A percentile compares a stretch with the other conserved stretches of the same genome.
Conservation (phyloP, 2,329 filamentous ascomycete genomes). For the Sordariomycetes sp. region DNA sequence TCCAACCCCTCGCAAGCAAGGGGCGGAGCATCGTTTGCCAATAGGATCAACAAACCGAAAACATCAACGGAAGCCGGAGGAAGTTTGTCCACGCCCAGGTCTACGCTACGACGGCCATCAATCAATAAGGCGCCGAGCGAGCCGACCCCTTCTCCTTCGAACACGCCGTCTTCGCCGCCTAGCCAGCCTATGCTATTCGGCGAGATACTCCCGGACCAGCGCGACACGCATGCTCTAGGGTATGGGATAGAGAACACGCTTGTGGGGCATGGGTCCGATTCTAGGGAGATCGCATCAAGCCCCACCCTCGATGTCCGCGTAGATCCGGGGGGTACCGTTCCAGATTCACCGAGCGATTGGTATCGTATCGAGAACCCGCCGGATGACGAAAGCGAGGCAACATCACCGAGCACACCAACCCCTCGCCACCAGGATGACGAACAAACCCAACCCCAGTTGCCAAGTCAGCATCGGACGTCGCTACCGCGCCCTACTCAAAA, state of each 20-base stretch:
- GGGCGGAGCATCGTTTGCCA: constrained; percentile 36
- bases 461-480: background rate
- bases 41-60: constrained; percentile 38
- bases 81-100: constrained; percentile 28
- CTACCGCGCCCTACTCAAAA: background rate
- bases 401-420: constrained; percentile 21
- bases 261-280: background rate
- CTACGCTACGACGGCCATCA: constrained; percentile 29
- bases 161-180: background rate
- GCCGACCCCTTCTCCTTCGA: constrained; percentile 11
- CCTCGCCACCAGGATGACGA: background rate
- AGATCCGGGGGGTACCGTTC: background rate
- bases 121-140: constrained; percentile 12
- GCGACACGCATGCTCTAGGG: constrained; percentile 38
- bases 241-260: constrained; percentile 45
- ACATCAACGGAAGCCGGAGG: constrained; percentile 7
- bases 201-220: constrained; percentile 55
- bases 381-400: constrained; percentile 12
- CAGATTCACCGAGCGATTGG: constrained; percentile 3
- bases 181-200: constrained; percentile 52
- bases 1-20: background rate
- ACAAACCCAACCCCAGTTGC: background rate
- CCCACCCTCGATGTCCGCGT: background rate
- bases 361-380: constrained; percentile 3
- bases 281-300: background rate